A percentile compares a stretch with the other conserved stretches of the same genome.
phyloP scores from a whole-genome alignment of 768 basidiomycete genomes.

The Cyclocybe aegerita region DNA sequence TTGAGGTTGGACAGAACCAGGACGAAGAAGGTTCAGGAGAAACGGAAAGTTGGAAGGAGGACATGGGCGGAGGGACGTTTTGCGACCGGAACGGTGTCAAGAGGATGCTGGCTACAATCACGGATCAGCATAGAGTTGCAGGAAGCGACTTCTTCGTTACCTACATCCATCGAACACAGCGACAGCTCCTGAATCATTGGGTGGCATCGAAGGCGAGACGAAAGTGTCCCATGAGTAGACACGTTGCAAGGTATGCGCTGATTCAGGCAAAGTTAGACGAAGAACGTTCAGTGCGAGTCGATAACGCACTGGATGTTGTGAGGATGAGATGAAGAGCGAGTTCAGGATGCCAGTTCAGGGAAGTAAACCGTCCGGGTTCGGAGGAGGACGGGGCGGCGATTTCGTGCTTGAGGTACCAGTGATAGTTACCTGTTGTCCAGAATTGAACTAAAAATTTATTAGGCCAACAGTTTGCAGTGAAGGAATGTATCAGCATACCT shows the following conservation, averaged over 20 bases:
- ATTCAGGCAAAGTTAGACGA: neutral
- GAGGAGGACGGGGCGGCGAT: conserved; percentile 46
- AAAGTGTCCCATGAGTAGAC: conserved; percentile 81
- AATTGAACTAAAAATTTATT: conserved; percentile 66
- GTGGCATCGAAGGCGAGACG: conserved; percentile 53
- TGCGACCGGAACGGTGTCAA: conserved; percentile 92
- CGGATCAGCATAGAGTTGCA: conserved; percentile 1
- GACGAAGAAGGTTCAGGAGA: conserved; percentile 18
- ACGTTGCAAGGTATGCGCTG: conserved; percentile 57
- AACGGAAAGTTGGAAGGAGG: conserved; percentile 50
- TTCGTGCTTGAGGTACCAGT: conserved; percentile 95
- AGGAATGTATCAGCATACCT: conserved; percentile 41
- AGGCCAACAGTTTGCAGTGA: neutral
- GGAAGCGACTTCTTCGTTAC: conserved; percentile 23
- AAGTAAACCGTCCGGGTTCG: conserved; percentile 59
- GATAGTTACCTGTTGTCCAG: conserved; percentile 93
- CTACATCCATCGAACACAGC: conserved; percentile 88
- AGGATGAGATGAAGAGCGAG: conserved; percentile 61
- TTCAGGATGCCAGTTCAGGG: conserved; percentile 88
- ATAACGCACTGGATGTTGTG: conserved; percentile 59
- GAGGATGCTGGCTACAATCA: conserved; percentile 58
- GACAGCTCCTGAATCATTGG: conserved; percentile 80
- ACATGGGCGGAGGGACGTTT: conserved; percentile 99
- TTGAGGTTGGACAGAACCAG: conserved; percentile 14
- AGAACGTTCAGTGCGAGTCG: neutral